Percentiles rank a stretch among this genome's conserved stretches.
Evolutionary conservation across 257 asterid genomes (phyloP).

Genomic region (Coffea eugenioides): DNA sequence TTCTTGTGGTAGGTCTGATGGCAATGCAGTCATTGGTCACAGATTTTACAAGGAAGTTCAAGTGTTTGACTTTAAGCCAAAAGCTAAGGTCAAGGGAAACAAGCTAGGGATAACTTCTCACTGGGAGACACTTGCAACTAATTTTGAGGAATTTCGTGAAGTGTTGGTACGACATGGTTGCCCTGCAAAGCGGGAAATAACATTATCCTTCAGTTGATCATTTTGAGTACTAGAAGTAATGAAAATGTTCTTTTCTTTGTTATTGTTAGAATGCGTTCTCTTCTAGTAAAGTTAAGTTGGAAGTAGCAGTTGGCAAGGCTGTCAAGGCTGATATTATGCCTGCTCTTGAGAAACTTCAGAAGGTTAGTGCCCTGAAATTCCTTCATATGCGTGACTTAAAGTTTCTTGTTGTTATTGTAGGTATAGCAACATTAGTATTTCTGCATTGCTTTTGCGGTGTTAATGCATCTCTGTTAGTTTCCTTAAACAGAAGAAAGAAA

Average conservation of each 20-base stretch:
- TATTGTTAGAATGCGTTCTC: slow-evolving; percentile 55
- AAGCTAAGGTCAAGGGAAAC: slow-evolving; percentile 30
- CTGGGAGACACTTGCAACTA: slow-evolving; percentile 91
- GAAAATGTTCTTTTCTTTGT: slow-evolving; percentile 20
- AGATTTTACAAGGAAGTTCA: slow-evolving; percentile 79
- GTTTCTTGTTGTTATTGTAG: slow-evolving; percentile 1
- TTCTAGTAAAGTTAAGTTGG: slow-evolving; percentile 53
- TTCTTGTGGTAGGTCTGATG: slow-evolving; percentile 71
- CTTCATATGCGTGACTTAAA: neutral
- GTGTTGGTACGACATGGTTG: slow-evolving; percentile 49
- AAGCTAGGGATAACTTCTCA: slow-evolving; percentile 35
- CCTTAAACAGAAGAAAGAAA: slow-evolving; percentile 68
- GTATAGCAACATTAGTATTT: neutral
- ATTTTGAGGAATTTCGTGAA: slow-evolving; percentile 67
- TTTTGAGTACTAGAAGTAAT: neutral
- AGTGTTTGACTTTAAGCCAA: slow-evolving; percentile 28
- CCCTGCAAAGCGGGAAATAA: neutral
- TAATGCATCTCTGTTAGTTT: neutral
- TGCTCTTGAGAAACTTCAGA: slow-evolving; percentile 61
- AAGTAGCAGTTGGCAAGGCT: slow-evolving; percentile 56
- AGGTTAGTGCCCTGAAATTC: slow-evolving; percentile 46
- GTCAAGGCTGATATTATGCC: slow-evolving; percentile 58
- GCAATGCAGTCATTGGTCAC: slow-evolving; percentile 57
- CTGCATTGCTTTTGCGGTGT: neutral
- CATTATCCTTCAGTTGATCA: slow-evolving; percentile 16